Evolutionary conservation across 805 yeast species (phyloP).

Genomic region (Lachancea fermentati): DNA sequence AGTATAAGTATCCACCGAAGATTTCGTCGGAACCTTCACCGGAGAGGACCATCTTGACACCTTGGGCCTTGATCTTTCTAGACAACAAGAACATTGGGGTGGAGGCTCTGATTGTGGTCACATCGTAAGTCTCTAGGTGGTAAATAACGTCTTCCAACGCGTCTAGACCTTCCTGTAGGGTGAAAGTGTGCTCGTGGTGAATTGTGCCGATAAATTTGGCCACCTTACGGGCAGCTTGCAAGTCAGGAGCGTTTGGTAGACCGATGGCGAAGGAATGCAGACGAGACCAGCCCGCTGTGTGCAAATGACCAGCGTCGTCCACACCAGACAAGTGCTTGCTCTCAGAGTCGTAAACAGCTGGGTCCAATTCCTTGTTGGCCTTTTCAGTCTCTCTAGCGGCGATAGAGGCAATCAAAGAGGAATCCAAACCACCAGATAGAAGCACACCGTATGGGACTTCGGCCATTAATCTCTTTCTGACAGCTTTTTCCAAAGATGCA

Average conservation of each 20-base stretch:
- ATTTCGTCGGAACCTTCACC: constrained; percentile 99
- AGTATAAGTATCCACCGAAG: constrained; percentile 97
- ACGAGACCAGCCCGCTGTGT: constrained; percentile 68
- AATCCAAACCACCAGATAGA: constrained; percentile 95
- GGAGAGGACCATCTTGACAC: constrained; percentile 97
- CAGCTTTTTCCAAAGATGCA: constrained; percentile 84
- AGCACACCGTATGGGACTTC: constrained; percentile 99
- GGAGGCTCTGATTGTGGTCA: constrained; percentile 97
- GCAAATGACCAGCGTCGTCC: constrained; percentile 81
- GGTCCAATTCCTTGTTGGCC: constrained; percentile 41
- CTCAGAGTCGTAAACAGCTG: constrained; percentile 49
- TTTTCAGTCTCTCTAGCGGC: constrained; percentile 93
- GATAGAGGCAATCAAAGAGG: constrained; percentile 92
- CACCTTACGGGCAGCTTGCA: constrained; percentile 91
- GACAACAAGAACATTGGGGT: constrained; percentile 97
- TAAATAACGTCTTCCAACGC: constrained; percentile 90
- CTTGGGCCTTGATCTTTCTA: constrained; percentile 98
- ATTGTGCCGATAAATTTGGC: constrained; percentile 94
- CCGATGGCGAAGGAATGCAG: constrained; percentile 97
- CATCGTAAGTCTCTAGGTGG: constrained; percentile 97
- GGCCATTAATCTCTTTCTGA: constrained; percentile 98
- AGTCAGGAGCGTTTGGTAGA: constrained; percentile 95
- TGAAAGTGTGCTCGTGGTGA: constrained; percentile 97
- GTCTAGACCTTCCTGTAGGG: constrained; percentile 94
- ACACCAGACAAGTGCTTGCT: constrained; percentile 81